These are phyloP conservation scores for Alternaria ethzedia DNA, from an alignment of 2,329 filamentous ascomycete species.

Conservation along the genomic window DNA sequence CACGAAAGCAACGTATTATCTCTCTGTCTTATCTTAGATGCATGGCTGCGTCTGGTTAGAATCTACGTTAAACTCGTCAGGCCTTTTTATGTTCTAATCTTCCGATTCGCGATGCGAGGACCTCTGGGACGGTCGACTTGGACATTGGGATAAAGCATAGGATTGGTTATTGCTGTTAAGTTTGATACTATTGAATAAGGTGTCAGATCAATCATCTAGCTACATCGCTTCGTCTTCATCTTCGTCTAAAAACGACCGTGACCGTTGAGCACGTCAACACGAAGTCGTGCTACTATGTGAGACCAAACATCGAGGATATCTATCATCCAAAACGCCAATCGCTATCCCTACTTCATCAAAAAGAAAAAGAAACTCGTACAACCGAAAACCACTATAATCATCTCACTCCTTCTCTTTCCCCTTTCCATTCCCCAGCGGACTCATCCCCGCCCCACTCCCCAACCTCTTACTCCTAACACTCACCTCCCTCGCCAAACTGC, in stretches of 20 bases:
- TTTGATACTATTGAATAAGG: no score
- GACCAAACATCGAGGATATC: not conserved
- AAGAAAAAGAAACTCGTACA: no score
- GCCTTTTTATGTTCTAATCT: no score
- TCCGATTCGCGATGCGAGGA: no score
- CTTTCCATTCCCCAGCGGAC: conserved; percentile 2
- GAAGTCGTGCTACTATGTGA: not conserved
- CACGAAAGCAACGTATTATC: no score
- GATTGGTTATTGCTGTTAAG: no score
- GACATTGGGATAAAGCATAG: no score
- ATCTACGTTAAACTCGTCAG: no score
- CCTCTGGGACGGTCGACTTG: no score
- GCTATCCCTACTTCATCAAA: not conserved
- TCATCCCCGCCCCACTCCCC: not conserved
- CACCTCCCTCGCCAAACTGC: conserved; percentile 14
- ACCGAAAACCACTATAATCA: not conserved
- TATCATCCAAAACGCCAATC: not conserved
- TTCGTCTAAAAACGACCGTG: not conserved
- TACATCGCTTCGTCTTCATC: not conserved
- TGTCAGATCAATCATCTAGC: no score
- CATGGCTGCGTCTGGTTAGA: no score
- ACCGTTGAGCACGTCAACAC: not conserved
- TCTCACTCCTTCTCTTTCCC: not conserved
- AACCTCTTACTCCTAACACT: conserved; percentile 1
- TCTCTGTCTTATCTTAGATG: no score